Conservation (phyloP, 23 red algal genomes). For the Porphyridium purpureum region DNA sequence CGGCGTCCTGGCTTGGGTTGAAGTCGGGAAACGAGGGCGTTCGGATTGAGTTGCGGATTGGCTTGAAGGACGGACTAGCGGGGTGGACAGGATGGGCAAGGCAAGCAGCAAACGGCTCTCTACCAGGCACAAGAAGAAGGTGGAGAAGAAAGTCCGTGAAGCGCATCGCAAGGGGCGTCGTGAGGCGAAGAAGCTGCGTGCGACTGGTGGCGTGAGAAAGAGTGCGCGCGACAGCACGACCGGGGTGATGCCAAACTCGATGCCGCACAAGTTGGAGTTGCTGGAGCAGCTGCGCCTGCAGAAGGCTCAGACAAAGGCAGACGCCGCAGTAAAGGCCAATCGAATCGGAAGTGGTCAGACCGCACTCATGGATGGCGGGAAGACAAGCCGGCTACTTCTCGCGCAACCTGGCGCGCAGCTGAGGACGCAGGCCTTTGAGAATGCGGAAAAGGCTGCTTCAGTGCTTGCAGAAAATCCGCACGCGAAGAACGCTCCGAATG, state of each 20-base stretch:
- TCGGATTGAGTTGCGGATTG: too few species aligned
- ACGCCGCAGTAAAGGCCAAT: not conserved
- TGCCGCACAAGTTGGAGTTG: slow-evolving; percentile 83
- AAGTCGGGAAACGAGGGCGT: too few species aligned
- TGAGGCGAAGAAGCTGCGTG: slow-evolving; percentile 6
- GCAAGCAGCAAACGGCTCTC: slow-evolving; percentile 28
- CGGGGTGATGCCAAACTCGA: slow-evolving; percentile 59
- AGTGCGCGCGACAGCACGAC: not conserved
- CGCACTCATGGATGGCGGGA: not conserved
- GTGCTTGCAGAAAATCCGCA: not conserved
- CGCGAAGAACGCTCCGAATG: not conserved
- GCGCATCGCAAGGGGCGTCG: slow-evolving; percentile 41
- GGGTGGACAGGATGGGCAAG: slow-evolving; percentile 1
- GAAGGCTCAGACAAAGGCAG: not conserved
- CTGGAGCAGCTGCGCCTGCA: slow-evolving; percentile 27
- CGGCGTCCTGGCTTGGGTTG: too few species aligned
- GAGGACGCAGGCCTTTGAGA: not conserved
- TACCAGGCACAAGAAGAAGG: slow-evolving; percentile 82
- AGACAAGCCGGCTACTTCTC: not conserved
- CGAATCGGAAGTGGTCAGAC: not conserved
- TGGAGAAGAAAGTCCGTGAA: slow-evolving; percentile 81
- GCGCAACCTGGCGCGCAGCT: not conserved
- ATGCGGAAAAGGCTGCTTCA: not conserved
- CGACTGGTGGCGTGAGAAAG: not conserved
- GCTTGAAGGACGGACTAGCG: not conserved